phyloP scores from a whole-genome alignment of 2,329 filamentous ascomycete genomes.

The Phyllosticta citriasiana region DNA sequence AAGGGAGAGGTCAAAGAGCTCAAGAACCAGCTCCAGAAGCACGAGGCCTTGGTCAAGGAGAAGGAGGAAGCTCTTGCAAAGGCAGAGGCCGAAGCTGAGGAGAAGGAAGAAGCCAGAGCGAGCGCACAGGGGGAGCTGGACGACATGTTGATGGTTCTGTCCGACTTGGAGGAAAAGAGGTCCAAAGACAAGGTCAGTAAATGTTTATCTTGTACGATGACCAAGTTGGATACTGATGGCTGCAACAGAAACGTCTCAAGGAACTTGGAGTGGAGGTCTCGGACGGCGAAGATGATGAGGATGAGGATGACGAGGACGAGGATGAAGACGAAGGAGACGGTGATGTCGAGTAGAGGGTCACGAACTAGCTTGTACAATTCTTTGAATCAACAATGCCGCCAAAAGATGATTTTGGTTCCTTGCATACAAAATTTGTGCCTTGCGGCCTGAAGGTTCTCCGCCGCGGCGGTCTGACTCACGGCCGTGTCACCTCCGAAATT shows the following conservation, averaged over 20 bases:
- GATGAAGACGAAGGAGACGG: background rate
- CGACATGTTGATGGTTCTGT: constrained; percentile 38
- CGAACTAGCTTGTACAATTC: background rate
- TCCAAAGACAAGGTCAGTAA: constrained; percentile 27
- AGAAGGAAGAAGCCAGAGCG: constrained; percentile 29
- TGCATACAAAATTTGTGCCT: background rate
- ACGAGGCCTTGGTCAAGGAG: constrained; percentile 3
- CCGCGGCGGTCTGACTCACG: constrained; percentile 9
- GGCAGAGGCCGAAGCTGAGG: constrained; percentile 18
- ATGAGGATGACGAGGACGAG: constrained; percentile 27
- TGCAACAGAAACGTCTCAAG: constrained; percentile 35
- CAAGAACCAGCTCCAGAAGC: constrained; percentile 9
- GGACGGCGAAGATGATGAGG: constrained; percentile 31
- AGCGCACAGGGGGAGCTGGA: constrained; percentile 35
- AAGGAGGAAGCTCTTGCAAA: constrained; percentile 7
- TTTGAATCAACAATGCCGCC: background rate
- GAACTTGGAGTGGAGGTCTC: constrained; percentile 35
- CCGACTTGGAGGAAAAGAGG: constrained; percentile 38
- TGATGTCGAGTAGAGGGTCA: background rate
- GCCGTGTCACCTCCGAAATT: constrained; percentile 7
- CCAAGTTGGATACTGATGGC: constrained; percentile 13
- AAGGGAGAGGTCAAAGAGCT: constrained; percentile 15
- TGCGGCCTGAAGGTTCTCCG: background rate
- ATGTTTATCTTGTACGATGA: background rate
- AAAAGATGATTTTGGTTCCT: background rate